Percentiles rank a stretch among this genome's conserved stretches.
Evolutionary conservation across 441 rosid species (phyloP).

Genomic region (Euphorbia corollata): DNA sequence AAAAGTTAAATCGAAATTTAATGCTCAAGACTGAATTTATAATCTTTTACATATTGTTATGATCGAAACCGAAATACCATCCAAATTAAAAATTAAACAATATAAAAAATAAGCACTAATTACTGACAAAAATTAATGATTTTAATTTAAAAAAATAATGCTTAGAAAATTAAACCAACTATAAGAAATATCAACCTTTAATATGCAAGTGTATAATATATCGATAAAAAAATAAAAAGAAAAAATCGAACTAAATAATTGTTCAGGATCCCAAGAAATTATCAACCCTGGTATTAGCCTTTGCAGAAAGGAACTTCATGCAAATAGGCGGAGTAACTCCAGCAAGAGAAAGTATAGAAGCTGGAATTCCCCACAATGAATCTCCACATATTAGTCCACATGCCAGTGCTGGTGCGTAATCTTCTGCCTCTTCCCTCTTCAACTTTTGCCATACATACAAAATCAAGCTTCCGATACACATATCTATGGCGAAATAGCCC

Average conservation of each 20-base stretch:
- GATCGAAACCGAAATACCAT: too few relatives aligned
- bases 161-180: too few relatives aligned
- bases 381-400: slow-evolving; percentile 65
- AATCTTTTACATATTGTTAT: too few relatives aligned
- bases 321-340: slow-evolving; percentile 47
- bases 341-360: slow-evolving; percentile 45
- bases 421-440: slow-evolving; percentile 36
- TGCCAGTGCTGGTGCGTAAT: slow-evolving; percentile 42
- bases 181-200: too few relatives aligned
- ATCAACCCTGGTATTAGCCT: slow-evolving; percentile 36
- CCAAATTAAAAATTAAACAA: too few relatives aligned
- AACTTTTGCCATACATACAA: slow-evolving; percentile 38
- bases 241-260: not conserved
- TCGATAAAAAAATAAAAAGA: not conserved
- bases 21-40: too few relatives aligned
- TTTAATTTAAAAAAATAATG: too few relatives aligned
- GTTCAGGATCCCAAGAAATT: slow-evolving; percentile 15
- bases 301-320: slow-evolving; percentile 51
- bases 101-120: too few relatives aligned
- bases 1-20: too few relatives aligned
- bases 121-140: too few relatives aligned
- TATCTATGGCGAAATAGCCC: slow-evolving; percentile 49
- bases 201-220: not conserved
- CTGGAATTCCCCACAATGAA: slow-evolving; percentile 56
- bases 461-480: slow-evolving; percentile 60